Evolutionary conservation across 352 stramenopile genomes (phyloP).

Genomic region (Pythium periplocum): DNA sequence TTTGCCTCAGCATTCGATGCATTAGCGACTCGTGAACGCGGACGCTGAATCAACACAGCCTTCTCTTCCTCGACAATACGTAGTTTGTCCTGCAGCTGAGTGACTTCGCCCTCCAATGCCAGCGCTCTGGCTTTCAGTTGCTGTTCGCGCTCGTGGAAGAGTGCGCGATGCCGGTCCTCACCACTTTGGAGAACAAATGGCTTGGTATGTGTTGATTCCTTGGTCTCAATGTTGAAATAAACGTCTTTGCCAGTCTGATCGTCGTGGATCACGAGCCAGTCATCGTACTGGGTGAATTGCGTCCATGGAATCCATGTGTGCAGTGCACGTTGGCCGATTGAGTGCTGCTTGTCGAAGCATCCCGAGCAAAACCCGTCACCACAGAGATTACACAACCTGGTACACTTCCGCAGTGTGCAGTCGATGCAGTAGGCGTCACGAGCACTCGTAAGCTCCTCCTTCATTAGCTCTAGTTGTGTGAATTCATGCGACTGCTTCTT

Average conservation of each 20-base stretch:
- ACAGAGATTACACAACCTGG: constrained; percentile 67
- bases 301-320: constrained; percentile 64
- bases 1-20: too few relatives aligned
- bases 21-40: background rate
- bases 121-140: constrained; percentile 42
- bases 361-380: constrained; percentile 67
- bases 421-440: constrained; percentile 65
- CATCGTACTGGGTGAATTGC: constrained; percentile 39
- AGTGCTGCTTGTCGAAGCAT: constrained; percentile 48
- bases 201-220: constrained; percentile 54
- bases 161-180: constrained; percentile 46
- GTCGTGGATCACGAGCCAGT: constrained; percentile 75
- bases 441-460: constrained; percentile 40
- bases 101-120: constrained; percentile 58
- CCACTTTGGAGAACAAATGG: constrained; percentile 48
- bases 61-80: constrained; percentile 39
- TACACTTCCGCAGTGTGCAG: constrained; percentile 44
- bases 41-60: constrained; percentile 19
- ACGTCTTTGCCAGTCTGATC: constrained; percentile 33
- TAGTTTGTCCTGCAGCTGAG: constrained; percentile 62
- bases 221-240: constrained; percentile 78
- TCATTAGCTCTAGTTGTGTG: constrained; percentile 41
- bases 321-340: constrained; percentile 47
- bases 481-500: constrained; percentile 36
- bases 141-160: constrained; percentile 49